Conservation (phyloP, 164 flowering plant genomes). For the Piper longum region DNA sequence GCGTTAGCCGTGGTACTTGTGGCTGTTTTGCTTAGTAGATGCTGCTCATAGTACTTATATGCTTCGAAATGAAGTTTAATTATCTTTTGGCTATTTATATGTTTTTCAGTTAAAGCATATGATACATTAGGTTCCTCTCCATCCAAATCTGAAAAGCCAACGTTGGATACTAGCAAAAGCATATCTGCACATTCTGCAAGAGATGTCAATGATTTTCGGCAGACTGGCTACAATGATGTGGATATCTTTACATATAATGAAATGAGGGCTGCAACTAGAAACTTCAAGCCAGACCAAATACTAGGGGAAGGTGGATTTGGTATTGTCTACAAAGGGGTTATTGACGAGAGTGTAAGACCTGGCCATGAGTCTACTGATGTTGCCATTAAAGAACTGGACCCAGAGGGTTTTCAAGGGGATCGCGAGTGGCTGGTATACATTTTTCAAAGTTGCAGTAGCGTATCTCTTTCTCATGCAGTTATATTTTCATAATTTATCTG, state of each 20-base stretch:
- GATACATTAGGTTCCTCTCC: background rate
- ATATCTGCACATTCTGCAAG: constrained; percentile 19
- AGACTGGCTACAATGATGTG: constrained; percentile 40
- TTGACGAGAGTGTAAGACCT: constrained; percentile 64
- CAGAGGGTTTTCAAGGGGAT: constrained; percentile 79
- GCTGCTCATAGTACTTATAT: background rate
- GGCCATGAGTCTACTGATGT: constrained; percentile 53
- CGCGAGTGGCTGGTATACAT: constrained; percentile 86
- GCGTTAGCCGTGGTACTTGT: no score
- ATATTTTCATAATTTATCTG: background rate
- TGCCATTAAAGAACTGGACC: constrained; percentile 85
- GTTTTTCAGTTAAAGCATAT: background rate
- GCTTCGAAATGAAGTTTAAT: no score
- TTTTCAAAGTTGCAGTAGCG: background rate
- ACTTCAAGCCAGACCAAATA: constrained; percentile 66
- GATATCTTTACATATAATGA: constrained; percentile 73
- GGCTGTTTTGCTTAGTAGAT: background rate
- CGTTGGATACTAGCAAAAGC: background rate
- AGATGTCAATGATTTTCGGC: constrained; percentile 62
- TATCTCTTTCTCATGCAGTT: background rate
- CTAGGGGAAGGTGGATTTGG: constrained; percentile 98
- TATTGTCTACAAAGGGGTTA: constrained; percentile 73
- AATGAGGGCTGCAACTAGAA: constrained; percentile 72
- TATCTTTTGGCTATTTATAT: background rate
- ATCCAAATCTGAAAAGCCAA: no score